A percentile compares a stretch with the other conserved stretches of the same genome.
Evolutionary conservation across 306 rosid genomes (phyloP).

Genomic region (Corylus avellana): DNA sequence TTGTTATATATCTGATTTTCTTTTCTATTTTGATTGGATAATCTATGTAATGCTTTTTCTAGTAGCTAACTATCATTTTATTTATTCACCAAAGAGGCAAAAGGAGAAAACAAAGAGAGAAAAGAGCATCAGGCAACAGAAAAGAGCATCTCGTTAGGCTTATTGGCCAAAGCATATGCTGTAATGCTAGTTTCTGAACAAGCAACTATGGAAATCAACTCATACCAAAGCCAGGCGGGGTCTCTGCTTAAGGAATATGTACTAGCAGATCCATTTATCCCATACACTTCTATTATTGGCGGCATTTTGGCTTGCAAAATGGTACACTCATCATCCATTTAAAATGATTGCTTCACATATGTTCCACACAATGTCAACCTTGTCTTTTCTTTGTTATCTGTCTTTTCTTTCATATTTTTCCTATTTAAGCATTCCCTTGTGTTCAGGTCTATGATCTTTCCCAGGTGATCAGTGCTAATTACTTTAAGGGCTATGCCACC

Average conservation of each 20-base stretch:
- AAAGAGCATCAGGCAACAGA: constrained; percentile 10
- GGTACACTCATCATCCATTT: constrained; percentile 46
- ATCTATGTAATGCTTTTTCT: background rate
- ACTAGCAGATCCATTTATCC: constrained; percentile 60
- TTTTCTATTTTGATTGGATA: background rate
- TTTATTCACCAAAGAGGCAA: constrained; percentile 24
- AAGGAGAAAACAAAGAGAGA: constrained; percentile 13
- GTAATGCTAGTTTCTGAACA: constrained; percentile 46
- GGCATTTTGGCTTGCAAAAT: constrained; percentile 82
- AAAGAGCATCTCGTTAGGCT: constrained; percentile 23
- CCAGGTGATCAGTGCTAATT: constrained; percentile 60
- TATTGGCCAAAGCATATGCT: constrained; percentile 30
- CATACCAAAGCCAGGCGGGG: constrained; percentile 75
- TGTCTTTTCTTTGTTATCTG: constrained; percentile 7
- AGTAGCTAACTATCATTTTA: background rate
- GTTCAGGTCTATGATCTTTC: constrained; percentile 70
- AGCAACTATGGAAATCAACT: constrained; percentile 66
- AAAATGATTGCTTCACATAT: constrained; percentile 7
- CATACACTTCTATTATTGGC: constrained; percentile 64
- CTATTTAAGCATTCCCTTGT: constrained; percentile 7
- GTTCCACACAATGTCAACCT: background rate
- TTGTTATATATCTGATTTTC: background rate
- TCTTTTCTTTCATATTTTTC: constrained; percentile 3
- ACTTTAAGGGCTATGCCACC: constrained; percentile 83
- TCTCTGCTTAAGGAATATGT: constrained; percentile 60